These are phyloP conservation scores for Pugionium cornutum DNA, from an alignment of 345 rosid species.

Conservation along the genomic window DNA sequence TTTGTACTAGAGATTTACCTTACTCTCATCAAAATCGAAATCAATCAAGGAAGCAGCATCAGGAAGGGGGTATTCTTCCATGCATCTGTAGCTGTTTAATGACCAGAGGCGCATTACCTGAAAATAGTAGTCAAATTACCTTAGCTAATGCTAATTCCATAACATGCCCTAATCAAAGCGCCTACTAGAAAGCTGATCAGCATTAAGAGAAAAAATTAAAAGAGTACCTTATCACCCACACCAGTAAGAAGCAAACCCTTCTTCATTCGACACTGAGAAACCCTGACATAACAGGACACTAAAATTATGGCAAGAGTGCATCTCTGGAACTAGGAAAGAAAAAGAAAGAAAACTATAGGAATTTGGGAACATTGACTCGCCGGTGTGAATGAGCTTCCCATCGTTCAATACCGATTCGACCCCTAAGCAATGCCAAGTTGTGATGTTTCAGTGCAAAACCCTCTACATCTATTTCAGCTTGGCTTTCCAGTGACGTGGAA, in stretches of 20 bases:
- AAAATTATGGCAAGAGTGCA: not conserved
- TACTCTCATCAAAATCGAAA: conserved; percentile 94
- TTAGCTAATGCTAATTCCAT: not conserved
- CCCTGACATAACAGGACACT: conserved; percentile 52
- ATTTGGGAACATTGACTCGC: conserved; percentile 42
- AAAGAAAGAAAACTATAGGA: not conserved
- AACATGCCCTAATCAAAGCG: not conserved
- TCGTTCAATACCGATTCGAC: conserved; percentile 57
- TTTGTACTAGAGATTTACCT: conserved; percentile 51
- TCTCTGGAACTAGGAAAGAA: too few species aligned
- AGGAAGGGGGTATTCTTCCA: conserved; percentile 71
- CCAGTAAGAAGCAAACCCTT: conserved; percentile 83
- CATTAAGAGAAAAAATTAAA: not conserved
- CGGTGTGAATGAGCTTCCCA: conserved; percentile 81
- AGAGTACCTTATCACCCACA: conserved; percentile 82
- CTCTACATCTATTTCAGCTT: conserved; percentile 47
- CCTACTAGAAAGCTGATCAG: not conserved
- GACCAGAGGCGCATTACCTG: conserved; percentile 98
- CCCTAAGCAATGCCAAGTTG: conserved; percentile 47
- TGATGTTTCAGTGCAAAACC: conserved; percentile 72
- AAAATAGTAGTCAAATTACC: conserved; percentile 24
- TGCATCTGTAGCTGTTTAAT: conserved; percentile 56
- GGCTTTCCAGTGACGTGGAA: conserved; percentile 40
- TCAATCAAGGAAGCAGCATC: conserved; percentile 59
- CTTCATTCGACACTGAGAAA: conserved; percentile 82